Evolutionary conservation across 345 rosid species (phyloP).

Genomic region (Erodium maritimum): DNA sequence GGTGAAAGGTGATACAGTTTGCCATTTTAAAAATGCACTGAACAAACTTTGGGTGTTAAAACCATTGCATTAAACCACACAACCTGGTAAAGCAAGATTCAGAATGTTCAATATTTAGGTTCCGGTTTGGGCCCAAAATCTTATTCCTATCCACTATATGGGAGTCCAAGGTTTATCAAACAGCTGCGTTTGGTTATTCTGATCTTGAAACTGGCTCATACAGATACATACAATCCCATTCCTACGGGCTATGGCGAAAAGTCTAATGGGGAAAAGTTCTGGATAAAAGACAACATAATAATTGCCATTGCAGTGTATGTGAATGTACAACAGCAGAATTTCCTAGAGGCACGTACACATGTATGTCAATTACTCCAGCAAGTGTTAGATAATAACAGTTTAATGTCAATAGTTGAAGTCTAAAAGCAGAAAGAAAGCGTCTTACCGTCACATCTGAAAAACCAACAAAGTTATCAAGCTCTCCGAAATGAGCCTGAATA

Average conservation of each 20-base stretch:
- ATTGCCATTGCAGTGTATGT: not conserved
- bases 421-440: not conserved
- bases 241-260: too few relatives aligned
- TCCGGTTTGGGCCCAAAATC: not conserved
- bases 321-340: too few relatives aligned
- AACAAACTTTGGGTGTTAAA: too few relatives aligned
- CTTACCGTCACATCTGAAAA: conserved; percentile 79
- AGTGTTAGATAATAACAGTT: too few relatives aligned
- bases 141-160: not conserved
- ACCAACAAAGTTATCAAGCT: conserved; percentile 72
- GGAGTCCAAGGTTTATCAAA: not conserved
- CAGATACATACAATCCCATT: not conserved
- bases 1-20: too few relatives aligned
- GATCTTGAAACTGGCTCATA: not conserved
- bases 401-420: not conserved
- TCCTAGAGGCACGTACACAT: too few relatives aligned
- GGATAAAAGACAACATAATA: not conserved
- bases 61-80: too few relatives aligned
- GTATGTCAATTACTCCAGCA: too few relatives aligned
- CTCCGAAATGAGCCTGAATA: conserved; percentile 84
- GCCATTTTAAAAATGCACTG: too few relatives aligned
- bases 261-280: not conserved
- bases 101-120: not conserved
- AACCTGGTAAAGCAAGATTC: not conserved
- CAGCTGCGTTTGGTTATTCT: not conserved